Base-by-base conservation (phyloP, 2,329 filamentous ascomycete genomes). In the Dothidotthia symphoricarpi region DNA sequence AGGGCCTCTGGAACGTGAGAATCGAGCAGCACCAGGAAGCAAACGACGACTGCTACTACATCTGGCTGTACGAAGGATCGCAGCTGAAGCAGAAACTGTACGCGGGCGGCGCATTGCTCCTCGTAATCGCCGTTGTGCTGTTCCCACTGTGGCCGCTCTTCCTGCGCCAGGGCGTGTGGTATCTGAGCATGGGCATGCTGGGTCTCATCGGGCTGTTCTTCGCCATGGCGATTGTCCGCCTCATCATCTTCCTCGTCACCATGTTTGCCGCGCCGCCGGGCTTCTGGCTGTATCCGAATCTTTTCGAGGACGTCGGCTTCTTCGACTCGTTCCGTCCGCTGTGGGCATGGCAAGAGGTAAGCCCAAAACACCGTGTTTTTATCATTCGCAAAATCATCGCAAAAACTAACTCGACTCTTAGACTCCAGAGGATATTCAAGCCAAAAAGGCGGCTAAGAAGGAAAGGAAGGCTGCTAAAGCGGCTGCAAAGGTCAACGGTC, bases 241-340 rank as follows among this genome's bases (percentile, higher is more conserved):
- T 97, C 39, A 95, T 98, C 45, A 75, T 98, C 17, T 98, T 98
- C 74, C 85, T 88, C 64, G 71, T 95, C 64, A 97, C 93, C 15
- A 89, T 95, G 69, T 95, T 97, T 62, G 76, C 78, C 12, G 76
- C 81, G 1, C 74, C 90, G 3, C 93, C 93, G 3, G 93, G 93
- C 57, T 76, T 98, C n/a, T 98, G 93, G 93, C 77, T 98, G 29
- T 98, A 91, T 71, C 93, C 93, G 32, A 98, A 98, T 64, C 73
- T 98, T 14, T 98, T 96, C 74, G 93, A 98, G 67, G 93, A 98
- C 64, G 93, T 98, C 17, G 95, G 91, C 6, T 97, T 98, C 72
- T 85, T 98, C 69, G 93, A 98, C 66, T 94, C 87, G 60, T 98
- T 98, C 78, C 85, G 85, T 62, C 93, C 93, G 14, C 71, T 95